Evolutionary conservation across 208 protist species (phyloP).

Genomic region (Wallacemonas rigidus): DNA sequence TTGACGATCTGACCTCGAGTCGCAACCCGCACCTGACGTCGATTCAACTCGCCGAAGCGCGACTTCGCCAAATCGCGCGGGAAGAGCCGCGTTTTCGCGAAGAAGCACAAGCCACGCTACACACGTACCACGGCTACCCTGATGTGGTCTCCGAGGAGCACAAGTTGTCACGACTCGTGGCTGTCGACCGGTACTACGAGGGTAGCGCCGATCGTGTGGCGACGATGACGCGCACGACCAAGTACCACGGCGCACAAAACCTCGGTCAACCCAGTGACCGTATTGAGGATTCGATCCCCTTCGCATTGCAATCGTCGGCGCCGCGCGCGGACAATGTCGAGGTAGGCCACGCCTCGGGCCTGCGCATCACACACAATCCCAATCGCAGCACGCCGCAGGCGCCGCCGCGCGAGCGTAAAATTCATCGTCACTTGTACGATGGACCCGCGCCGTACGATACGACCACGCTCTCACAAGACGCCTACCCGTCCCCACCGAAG

Average conservation of each 20-base stretch:
- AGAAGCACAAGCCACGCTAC: constrained; percentile 31
- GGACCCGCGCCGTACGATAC: constrained; percentile 48
- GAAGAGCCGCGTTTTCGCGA: constrained; percentile 34
- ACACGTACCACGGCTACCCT: constrained; percentile 38
- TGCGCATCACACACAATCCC: constrained; percentile 38
- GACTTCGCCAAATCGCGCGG: constrained; percentile 43
- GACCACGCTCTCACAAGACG: constrained; percentile 33
- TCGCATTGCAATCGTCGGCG: constrained; percentile 48
- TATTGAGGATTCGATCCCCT: constrained; percentile 47
- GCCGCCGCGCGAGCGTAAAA: constrained; percentile 12
- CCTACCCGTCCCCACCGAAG: constrained; percentile 67
- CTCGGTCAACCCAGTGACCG: constrained; percentile 31
- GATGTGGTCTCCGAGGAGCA: constrained; percentile 57
- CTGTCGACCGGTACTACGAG: constrained; percentile 48
- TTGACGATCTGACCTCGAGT: constrained; percentile 13
- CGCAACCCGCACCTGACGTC: constrained; percentile 38
- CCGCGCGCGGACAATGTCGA: constrained; percentile 43
- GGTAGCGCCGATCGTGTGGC: constrained; percentile 37
- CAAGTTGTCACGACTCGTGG: constrained; percentile 43
- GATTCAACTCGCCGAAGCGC: constrained; percentile 54
- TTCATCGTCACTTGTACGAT: constrained; percentile 31
- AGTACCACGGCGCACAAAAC: constrained; percentile 33
- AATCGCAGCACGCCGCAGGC: constrained; percentile 27
- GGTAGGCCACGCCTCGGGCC: constrained; percentile 16
- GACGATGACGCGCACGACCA: constrained; percentile 29